Evolutionary conservation across 2,329 filamentous ascomycete genomes (phyloP).

Genomic region (Colletotrichum horii): DNA sequence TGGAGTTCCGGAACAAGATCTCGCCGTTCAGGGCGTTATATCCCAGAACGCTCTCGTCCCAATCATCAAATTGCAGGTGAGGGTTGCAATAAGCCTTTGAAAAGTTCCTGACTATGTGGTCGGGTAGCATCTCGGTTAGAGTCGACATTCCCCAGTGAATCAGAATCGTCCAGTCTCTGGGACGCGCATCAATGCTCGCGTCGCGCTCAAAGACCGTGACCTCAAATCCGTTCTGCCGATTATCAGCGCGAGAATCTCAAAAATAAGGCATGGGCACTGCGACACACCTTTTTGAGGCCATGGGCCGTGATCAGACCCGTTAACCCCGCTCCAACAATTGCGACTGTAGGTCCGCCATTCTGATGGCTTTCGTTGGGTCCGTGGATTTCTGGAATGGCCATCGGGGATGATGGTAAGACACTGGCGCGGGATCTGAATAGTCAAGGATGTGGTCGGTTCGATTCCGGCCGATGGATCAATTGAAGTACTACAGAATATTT

Average conservation of each 20-base stretch:
- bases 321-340: conserved; percentile 42
- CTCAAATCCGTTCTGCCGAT: conserved; percentile 33
- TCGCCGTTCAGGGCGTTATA: conserved; percentile 40
- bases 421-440: neutral
- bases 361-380: neutral
- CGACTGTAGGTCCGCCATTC: conserved; percentile 26
- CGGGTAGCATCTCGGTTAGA: conserved; percentile 37
- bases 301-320: conserved; percentile 41
- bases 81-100: conserved; percentile 38
- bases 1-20: conserved; percentile 36
- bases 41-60: conserved; percentile 33
- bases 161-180: conserved; percentile 44
- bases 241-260: neutral
- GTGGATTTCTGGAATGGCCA: neutral
- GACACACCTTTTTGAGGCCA: conserved; percentile 35
- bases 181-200: conserved; percentile 28
- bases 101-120: conserved; percentile 32
- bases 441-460: neutral
- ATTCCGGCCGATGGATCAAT: neutral
- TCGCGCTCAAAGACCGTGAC: conserved; percentile 38
- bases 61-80: conserved; percentile 32
- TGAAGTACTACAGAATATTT: neutral
- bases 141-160: conserved; percentile 44
- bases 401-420: neutral
- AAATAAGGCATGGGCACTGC: neutral